Evolutionary conservation across 805 yeast species (phyloP), one percentile per base, ranked within the genome.

Genomic region (Saturnispora gosingensis): DNA sequence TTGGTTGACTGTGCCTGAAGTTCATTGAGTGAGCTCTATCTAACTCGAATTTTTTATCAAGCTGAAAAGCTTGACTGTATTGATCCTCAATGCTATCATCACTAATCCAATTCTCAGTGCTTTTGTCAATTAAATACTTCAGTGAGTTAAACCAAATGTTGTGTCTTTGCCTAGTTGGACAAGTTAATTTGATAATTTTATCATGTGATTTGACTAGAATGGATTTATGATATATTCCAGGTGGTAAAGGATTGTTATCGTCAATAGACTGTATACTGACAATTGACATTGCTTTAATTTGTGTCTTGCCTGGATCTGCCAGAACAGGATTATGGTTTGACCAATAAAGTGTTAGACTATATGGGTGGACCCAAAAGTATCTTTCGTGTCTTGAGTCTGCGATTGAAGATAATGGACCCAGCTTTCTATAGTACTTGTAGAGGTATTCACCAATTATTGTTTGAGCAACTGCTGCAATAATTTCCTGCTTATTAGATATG

Each of bases 281-380:
- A 49, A 91, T 88, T 0, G 95, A 90, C 51, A 88, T 81, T 13
- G 93, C 89, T 58, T 82, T 79, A 3, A 95, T 85, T 60, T 77
- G 81, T 32, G 77, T 80, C 2, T 76, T 75, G 0, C 82, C 70
- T 9, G 88, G 85, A 58, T 85, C 83, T 3, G 80, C 76, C 46
- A 85, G 64, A 0, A 83, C 84, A 1, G 97, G 97, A 61, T 86
- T 87, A 11, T 81, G 74, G 5, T 78, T 75, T 3, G 91, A 83
- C 99, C 99, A 91, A 67, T 88, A 89, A 45, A 91, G 72, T 0
- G 96, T 88, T 72, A 88, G 70, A 8, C 93, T 84, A 67, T 90
- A 90, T 3, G 99, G 98, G 67, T 91, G 96, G 44, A 93, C 80
- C 98, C 98, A 93, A 75, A 91, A 91, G 70, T 80, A 91, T 57